Evolutionary conservation across 192 early-diverging fungal species (phyloP).

Genomic region (Endogone sp.): DNA sequence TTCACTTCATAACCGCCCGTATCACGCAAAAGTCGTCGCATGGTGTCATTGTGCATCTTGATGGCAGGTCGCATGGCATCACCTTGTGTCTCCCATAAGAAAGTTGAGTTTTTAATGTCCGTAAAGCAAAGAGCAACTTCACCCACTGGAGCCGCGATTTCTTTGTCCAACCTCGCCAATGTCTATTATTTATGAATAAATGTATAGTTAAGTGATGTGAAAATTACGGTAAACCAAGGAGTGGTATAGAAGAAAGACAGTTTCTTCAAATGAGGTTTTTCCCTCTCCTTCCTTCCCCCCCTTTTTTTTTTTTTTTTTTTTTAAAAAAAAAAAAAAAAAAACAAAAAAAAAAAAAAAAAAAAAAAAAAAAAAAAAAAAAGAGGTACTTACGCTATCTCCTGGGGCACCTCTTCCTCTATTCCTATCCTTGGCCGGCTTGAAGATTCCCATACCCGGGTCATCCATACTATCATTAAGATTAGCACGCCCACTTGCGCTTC

Average conservation of each 20-base stretch:
- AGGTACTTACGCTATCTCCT: slow-evolving; percentile 53
- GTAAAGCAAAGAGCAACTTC: slow-evolving; percentile 88
- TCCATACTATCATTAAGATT: slow-evolving; percentile 15
- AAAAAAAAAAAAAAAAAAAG: no score
- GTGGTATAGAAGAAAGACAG: no score
- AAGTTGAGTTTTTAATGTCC: slow-evolving; percentile 91
- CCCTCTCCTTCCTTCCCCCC: no score
- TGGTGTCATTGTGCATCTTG: slow-evolving; percentile 77
- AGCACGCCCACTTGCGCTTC: slow-evolving; percentile 19
- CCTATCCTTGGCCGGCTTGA: slow-evolving; percentile 32
- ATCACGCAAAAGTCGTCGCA: slow-evolving; percentile 76
- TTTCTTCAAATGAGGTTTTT: no score
- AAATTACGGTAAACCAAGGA: no score
- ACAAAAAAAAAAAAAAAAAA: no score
- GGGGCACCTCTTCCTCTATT: slow-evolving; percentile 41
- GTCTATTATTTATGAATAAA: no score
- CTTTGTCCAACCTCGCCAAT: slow-evolving; percentile 60
- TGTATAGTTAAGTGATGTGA: no score
- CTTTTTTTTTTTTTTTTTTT: no score
- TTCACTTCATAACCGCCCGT: slow-evolving; percentile 94
- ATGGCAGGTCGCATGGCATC: slow-evolving; percentile 83
- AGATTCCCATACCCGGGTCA: slow-evolving; percentile 10
- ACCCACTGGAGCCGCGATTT: slow-evolving; percentile 80
- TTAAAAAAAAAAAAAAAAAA: no score
- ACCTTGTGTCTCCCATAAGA: slow-evolving; percentile 85